Evolutionary conservation across 768 basidiomycete species (phyloP).

Genomic region (Dioszegia crocea): DNA sequence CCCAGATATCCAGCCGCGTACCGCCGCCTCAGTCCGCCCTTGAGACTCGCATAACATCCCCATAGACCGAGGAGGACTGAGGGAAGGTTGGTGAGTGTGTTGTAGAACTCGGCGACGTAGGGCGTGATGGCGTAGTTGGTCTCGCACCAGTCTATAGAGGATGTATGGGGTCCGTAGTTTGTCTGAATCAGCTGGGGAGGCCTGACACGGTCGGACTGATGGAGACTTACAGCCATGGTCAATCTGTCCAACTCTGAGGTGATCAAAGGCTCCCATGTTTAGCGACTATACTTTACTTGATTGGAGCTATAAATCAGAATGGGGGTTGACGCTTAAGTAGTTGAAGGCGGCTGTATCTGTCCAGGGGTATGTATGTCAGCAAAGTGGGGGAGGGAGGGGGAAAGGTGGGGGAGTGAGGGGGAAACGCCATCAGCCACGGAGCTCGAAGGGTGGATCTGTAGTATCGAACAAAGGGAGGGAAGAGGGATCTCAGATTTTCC

Average conservation of each 20-base stretch:
- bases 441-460: too few relatives aligned
- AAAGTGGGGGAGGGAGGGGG: too few relatives aligned
- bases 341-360: too few relatives aligned
- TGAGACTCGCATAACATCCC: conserved; percentile 50
- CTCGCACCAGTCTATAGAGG: conserved; percentile 53
- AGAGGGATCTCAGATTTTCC: too few relatives aligned
- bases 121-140: conserved; percentile 72
- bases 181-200: not conserved
- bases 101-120: conserved; percentile 73
- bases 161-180: conserved; percentile 46
- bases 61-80: conserved; percentile 58
- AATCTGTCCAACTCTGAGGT: conserved; percentile 30
- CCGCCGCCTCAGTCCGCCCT: conserved; percentile 49
- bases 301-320: too few relatives aligned
- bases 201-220: not conserved
- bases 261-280: conserved; percentile 31
- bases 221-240: conserved; percentile 23
- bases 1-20: conserved; percentile 51
- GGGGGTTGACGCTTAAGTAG: too few relatives aligned
- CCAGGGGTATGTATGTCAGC: too few relatives aligned
- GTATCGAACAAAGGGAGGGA: too few relatives aligned
- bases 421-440: too few relatives aligned
- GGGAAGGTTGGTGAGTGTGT: conserved; percentile 69
- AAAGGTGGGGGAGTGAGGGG: too few relatives aligned
- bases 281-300: too few relatives aligned